Evolutionary conservation across 805 yeast genomes (phyloP), one percentile per base, ranked within the genome.

Genomic region (Scheffersomyces spartinae): DNA sequence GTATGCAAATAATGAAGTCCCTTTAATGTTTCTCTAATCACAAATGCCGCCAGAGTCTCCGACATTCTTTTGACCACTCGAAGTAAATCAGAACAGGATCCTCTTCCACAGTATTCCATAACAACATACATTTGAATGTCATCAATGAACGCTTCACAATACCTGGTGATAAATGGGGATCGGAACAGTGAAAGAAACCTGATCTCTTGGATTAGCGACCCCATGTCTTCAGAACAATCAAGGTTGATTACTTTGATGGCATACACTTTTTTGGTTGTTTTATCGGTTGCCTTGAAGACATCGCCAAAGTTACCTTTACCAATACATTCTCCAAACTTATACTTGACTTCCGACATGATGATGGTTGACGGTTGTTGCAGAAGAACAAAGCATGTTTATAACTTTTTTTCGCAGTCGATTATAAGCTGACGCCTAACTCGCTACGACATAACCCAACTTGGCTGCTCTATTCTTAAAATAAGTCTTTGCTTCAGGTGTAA

Each of bases 61-160:
- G 22, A 85, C 50, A 15, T 44, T 50, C 17, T 67, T 73, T 47
- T 52, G 68, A 25, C 61, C 58, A 40, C 64, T 71, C 21, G n/a
- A n/a, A 88, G 43, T 28, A 84, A 60, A 41, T 81, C 94, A 2
- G 79, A 64, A 48, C 94, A 81, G 1, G 95, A 82, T 0, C 96
- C 95, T 15, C 93, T 96, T 8, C 88, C 95, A 50, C 97, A 91
- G 44, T 69, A 84, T 47, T 88, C 98, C 95, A 91, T 83, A 4
- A 77, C 77, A 24, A 88, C 81, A 78, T 85, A 86, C 71, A 91
- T 71, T 5, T 71, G 64, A 21, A 72, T 71, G 22, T 73, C 83
- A 22, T 63, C 58, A 4, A 78, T 48, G 41, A 72, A 69, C 1
- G 95, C 74, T 24, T 73, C 74, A 39, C 56, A 63, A 43, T 74